A percentile compares a stretch with the other conserved stretches of the same genome.
Evolutionary conservation across 148 eudicot species (phyloP).

Genomic region (Agrostemma githago): DNA sequence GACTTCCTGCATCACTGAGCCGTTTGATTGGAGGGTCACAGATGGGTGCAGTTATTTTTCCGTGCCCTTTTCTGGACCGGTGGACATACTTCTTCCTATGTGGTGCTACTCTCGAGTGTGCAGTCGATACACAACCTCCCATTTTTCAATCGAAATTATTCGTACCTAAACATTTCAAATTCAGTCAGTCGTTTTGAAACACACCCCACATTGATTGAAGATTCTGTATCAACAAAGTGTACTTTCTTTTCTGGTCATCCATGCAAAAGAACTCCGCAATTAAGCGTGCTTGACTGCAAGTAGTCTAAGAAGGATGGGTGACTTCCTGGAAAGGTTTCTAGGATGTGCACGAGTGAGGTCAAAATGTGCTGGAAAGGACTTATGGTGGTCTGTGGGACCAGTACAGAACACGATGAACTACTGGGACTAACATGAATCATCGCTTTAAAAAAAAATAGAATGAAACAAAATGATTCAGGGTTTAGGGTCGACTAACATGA

Average conservation of each 20-base stretch:
- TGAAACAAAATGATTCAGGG: neutral
- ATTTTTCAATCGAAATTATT: constrained; percentile 15
- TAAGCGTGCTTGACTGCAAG: too few species aligned
- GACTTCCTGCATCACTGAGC: constrained; percentile 34
- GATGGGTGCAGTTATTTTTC: constrained; percentile 37
- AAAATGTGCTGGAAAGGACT: too few species aligned
- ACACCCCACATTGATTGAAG: too few species aligned
- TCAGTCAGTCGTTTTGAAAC: too few species aligned
- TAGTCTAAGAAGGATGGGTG: too few species aligned
- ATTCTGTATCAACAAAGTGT: too few species aligned
- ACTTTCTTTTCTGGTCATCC: too few species aligned
- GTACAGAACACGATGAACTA: too few species aligned
- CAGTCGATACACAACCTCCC: constrained; percentile 67
- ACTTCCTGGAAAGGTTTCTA: too few species aligned
- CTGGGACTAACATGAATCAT: neutral
- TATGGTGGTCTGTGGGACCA: too few species aligned
- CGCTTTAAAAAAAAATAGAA: neutral
- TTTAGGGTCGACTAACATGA: constrained; percentile 8
- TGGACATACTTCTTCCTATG: constrained; percentile 35
- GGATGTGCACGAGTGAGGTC: too few species aligned
- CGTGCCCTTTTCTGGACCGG: constrained; percentile 30
- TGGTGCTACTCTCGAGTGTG: constrained; percentile 31
- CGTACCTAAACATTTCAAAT: neutral
- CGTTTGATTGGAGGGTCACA: constrained; percentile 43
- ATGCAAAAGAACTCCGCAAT: too few species aligned